phyloP scores from a whole-genome alignment of 2,329 filamentous ascomycete species.

The Cercospora berteroae region DNA sequence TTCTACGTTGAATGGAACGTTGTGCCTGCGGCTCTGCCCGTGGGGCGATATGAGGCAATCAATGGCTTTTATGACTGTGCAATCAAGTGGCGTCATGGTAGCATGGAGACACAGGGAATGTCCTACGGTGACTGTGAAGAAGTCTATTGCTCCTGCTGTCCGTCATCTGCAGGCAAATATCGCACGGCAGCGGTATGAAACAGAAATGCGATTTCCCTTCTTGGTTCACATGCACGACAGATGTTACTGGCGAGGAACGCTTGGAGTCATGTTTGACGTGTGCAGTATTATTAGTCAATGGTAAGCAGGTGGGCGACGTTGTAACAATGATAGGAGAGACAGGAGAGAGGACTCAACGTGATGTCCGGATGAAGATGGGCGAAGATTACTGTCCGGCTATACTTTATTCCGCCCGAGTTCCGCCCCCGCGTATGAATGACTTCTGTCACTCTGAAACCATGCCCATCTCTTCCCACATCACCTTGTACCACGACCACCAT shows the following conservation, averaged over 20 bases:
- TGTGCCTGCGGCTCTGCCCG: neutral
- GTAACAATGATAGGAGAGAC: neutral
- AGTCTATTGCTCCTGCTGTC: neutral
- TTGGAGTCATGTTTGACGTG: neutral
- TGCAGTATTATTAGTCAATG: neutral
- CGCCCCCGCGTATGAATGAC: neutral
- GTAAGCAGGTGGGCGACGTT: conserved; percentile 3
- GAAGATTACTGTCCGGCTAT: neutral
- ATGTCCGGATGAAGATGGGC: neutral
- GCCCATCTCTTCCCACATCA: neutral
- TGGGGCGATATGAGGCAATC: neutral
- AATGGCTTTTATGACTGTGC: neutral
- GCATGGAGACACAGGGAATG: neutral
- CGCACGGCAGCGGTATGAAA: neutral
- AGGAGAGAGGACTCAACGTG: neutral
- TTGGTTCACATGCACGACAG: neutral
- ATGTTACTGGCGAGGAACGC: neutral
- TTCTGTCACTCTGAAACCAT: neutral
- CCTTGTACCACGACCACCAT: conserved; percentile 1
- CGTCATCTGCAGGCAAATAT: neutral
- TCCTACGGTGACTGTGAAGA: neutral
- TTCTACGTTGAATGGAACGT: neutral
- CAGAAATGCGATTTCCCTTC: neutral
- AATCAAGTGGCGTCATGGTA: neutral
- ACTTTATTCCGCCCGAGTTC: neutral